Conservation (phyloP, 192 early-diverging fungal genomes). For the Entomortierella chlamydospora region DNA sequence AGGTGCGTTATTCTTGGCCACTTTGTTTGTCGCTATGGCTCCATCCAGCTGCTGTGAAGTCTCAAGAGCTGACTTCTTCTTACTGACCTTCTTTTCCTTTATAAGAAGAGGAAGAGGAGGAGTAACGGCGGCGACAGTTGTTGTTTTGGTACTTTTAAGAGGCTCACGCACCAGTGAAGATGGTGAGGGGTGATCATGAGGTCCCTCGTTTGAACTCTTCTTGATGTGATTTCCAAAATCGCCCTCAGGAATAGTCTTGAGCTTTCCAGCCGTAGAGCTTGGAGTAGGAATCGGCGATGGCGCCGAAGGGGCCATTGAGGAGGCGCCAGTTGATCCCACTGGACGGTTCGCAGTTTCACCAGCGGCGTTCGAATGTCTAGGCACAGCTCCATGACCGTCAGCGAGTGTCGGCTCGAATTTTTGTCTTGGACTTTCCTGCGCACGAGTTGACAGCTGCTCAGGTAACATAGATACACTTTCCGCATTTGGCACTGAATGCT, state of each 20-base stretch:
- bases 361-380: background rate
- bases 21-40: background rate
- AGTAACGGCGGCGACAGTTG: background rate
- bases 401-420: background rate
- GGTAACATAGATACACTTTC: background rate
- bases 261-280: background rate
- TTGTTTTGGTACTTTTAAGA: background rate
- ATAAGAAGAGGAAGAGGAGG: background rate
- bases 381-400: background rate
- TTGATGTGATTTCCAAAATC: background rate
- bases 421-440: background rate
- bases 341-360: too few relatives aligned
- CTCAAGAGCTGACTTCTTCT: conserved; percentile 14
- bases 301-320: background rate
- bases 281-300: background rate
- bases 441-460: background rate
- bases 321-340: background rate
- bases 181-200: background rate
- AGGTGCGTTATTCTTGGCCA: background rate
- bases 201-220: background rate
- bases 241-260: background rate
- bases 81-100: conserved; percentile 21
- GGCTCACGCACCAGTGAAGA: conserved; percentile 13
- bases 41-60: background rate
- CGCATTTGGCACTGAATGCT: background rate